A percentile compares a stretch with the other conserved stretches of the same genome.
These are phyloP conservation scores for Penicillium sp. DNA, from an alignment of 2,329 filamentous ascomycete genomes.

Conservation along the genomic window DNA sequence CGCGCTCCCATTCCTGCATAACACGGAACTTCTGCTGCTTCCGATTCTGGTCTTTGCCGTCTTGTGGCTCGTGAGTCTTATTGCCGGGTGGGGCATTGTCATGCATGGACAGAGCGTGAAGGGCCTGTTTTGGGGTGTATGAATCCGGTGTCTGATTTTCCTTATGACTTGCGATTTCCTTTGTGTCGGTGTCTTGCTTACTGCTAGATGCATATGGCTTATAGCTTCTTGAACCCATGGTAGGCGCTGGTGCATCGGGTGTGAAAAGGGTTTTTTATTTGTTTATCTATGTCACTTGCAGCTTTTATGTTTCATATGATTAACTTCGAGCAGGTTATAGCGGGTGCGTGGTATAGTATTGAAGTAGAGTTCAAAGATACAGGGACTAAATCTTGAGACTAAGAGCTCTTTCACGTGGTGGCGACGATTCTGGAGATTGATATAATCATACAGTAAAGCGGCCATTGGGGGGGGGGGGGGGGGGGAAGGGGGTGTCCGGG, in stretches of 20 bases:
- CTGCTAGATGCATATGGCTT: neutral
- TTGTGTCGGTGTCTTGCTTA: neutral
- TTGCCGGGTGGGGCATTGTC: constrained; percentile 52
- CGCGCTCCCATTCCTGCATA: constrained; percentile 68
- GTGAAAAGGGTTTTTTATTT: neutral
- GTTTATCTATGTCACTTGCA: neutral
- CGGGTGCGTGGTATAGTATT: constrained; percentile 5
- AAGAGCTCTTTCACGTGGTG: neutral
- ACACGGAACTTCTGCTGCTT: constrained; percentile 68
- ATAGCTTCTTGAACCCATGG: neutral
- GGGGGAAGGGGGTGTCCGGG: too few species aligned
- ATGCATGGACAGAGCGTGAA: constrained; percentile 49
- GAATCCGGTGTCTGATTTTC: constrained; percentile 19
- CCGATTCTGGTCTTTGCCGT: constrained; percentile 65
- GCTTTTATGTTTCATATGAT: neutral
- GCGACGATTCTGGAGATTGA: neutral
- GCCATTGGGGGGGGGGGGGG: neutral
- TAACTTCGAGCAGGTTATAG: neutral
- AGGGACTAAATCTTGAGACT: neutral
- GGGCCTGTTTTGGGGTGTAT: constrained; percentile 52
- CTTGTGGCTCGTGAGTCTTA: constrained; percentile 61
- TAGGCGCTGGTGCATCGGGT: neutral
- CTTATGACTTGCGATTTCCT: neutral
- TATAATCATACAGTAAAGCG: neutral
- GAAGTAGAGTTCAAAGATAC: neutral